These are phyloP conservation scores for Elongisporangium anandrum DNA, from an alignment of 352 stramenopile species.

Conservation along the genomic window DNA sequence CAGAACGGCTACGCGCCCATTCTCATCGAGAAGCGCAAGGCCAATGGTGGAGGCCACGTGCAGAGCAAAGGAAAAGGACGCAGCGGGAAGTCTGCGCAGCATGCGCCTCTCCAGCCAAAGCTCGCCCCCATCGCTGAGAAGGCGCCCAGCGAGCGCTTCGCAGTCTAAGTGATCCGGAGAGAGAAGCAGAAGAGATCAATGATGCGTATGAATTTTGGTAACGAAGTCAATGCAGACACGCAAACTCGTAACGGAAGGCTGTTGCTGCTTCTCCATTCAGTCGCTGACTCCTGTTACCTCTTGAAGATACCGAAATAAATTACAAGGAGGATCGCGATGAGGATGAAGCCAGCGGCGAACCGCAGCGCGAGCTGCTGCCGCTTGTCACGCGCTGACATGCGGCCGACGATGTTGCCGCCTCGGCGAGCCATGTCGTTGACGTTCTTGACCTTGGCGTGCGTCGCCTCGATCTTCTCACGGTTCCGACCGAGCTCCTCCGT, in stretches of 20 bases:
- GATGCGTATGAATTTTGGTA: constrained; percentile 15
- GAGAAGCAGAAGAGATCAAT: background rate
- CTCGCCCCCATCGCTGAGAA: constrained; percentile 25
- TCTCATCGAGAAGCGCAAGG: constrained; percentile 26
- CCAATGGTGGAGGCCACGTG: constrained; percentile 17
- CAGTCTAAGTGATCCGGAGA: constrained; percentile 31
- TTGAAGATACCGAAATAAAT: constrained; percentile 91
- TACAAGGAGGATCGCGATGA: constrained; percentile 76
- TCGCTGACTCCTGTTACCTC: constrained; percentile 35
- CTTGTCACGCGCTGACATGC: constrained; percentile 84
- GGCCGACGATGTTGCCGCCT: constrained; percentile 76
- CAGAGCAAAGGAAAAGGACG: constrained; percentile 23
- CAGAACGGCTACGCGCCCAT: constrained; percentile 67
- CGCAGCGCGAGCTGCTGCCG: constrained; percentile 68
- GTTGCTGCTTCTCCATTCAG: constrained; percentile 2
- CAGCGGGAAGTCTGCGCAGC: constrained; percentile 15
- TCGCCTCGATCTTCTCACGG: constrained; percentile 82
- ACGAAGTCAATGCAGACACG: background rate
- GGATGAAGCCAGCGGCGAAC: constrained; percentile 73
- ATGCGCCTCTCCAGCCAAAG: constrained; percentile 17
- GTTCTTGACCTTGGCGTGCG: constrained; percentile 77
- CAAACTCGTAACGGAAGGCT: background rate
- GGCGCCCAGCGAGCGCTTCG: constrained; percentile 65
- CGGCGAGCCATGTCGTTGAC: constrained; percentile 84
- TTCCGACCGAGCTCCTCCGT: constrained; percentile 80